Evolutionary conservation across 179 eudicot species (phyloP).

Genomic region (Gypsophila paniculata): DNA sequence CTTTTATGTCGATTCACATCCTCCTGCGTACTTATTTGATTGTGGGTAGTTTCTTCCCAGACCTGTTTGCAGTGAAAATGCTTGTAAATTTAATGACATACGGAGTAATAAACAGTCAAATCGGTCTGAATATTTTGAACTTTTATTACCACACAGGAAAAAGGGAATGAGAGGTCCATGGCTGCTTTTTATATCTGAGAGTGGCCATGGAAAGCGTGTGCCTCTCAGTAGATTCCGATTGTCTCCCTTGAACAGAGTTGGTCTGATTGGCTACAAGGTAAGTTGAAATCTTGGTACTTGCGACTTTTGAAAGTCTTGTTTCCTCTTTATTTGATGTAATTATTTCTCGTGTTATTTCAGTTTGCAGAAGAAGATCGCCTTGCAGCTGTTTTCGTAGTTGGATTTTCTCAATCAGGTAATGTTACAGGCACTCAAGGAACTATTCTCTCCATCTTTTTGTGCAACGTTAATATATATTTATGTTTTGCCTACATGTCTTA

Average conservation of each 20-base stretch:
- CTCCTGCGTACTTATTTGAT: neutral
- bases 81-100: neutral
- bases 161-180: conserved; percentile 62
- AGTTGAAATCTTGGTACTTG: conserved; percentile 10
- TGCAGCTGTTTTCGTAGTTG: conserved; percentile 89
- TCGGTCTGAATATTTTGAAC: neutral
- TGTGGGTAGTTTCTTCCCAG: neutral
- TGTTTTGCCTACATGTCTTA: conserved; percentile 2
- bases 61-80: neutral
- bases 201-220: conserved; percentile 87
- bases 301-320: neutral
- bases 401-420: conserved; percentile 74
- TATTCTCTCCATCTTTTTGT: neutral
- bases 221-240: conserved; percentile 76
- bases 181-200: conserved; percentile 90
- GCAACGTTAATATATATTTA: conserved; percentile 12
- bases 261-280: conserved; percentile 90
- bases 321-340: neutral
- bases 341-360: conserved; percentile 31
- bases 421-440: neutral
- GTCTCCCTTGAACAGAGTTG: conserved; percentile 64
- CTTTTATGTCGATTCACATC: neutral
- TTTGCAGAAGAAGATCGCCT: conserved; percentile 78
- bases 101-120: neutral
- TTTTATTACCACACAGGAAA: conserved; percentile 32